These are phyloP conservation scores for Paramecium pentaurelia DNA, from an alignment of 73 alveolate genomes.

Conservation along the genomic window DNA sequence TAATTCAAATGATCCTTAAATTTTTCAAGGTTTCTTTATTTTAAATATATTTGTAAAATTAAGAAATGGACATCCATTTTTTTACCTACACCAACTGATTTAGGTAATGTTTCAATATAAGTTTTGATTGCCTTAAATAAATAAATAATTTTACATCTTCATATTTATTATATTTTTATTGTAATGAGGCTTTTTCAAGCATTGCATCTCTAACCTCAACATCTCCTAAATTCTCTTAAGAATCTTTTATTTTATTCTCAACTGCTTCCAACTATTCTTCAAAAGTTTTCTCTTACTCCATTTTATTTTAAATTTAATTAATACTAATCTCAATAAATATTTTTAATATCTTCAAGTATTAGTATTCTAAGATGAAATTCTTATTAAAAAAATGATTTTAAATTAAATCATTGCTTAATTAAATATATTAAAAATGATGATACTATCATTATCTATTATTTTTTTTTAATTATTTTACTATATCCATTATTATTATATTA, in stretches of 20 bases:
- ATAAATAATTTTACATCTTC: conserved; percentile 51
- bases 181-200: conserved; percentile 72
- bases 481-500: too few species aligned
- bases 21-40: conserved; percentile 63
- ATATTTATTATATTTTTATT: conserved; percentile 62
- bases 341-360: not conserved
- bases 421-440: too few species aligned
- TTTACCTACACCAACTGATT: conserved; percentile 74
- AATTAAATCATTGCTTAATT: too few species aligned
- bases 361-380: too few species aligned
- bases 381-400: too few species aligned
- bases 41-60: conserved; percentile 69
- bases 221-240: conserved; percentile 67
- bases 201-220: conserved; percentile 81
- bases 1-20: conserved; percentile 66
- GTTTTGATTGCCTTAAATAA: conserved; percentile 58
- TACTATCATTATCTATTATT: too few species aligned
- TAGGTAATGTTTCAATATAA: conserved; percentile 65
- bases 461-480: too few species aligned
- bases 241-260: conserved; percentile 69
- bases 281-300: conserved; percentile 34
- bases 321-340: conserved; percentile 18
- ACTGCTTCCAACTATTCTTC: conserved; percentile 66
- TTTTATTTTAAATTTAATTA: not conserved
- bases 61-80: conserved; percentile 80